phyloP scores from a whole-genome alignment of 2,329 filamentous ascomycete genomes.

The Fusarium sp. region DNA sequence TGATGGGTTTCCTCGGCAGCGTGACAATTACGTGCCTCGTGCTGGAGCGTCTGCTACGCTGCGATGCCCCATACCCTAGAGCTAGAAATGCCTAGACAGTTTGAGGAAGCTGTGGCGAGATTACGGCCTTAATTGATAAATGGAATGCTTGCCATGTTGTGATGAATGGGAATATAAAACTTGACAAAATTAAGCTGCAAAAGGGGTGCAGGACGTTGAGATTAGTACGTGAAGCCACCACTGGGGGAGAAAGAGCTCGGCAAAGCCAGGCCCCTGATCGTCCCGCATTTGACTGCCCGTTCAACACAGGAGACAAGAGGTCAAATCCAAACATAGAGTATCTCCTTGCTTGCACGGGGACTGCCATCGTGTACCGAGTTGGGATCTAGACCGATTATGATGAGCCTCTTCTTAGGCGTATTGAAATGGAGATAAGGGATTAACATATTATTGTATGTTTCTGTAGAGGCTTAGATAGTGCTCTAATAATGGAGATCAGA shows the following conservation, averaged over 20 bases:
- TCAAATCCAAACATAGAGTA: background rate
- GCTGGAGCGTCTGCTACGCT: background rate
- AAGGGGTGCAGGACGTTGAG: background rate
- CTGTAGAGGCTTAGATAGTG: no score
- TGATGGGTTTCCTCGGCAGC: background rate
- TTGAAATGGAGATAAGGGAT: no score
- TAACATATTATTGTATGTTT: no score
- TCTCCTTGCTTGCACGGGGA: no score
- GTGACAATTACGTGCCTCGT: background rate
- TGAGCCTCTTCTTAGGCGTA: no score
- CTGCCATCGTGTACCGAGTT: no score
- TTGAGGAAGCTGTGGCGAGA: background rate
- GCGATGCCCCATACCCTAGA: background rate
- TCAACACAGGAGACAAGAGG: background rate
- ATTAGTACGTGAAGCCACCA: background rate
- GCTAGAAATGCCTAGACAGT: background rate
- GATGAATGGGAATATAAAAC: background rate
- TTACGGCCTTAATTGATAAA: background rate
- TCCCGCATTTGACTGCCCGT: background rate
- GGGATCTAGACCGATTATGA: no score
- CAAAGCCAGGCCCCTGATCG: background rate
- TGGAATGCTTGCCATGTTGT: background rate
- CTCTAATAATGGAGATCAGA: background rate
- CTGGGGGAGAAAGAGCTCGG: background rate
- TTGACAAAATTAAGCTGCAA: background rate